Base-by-base conservation (phyloP, 2,329 filamentous ascomycete species). In the Periconia macrospinosa region DNA sequence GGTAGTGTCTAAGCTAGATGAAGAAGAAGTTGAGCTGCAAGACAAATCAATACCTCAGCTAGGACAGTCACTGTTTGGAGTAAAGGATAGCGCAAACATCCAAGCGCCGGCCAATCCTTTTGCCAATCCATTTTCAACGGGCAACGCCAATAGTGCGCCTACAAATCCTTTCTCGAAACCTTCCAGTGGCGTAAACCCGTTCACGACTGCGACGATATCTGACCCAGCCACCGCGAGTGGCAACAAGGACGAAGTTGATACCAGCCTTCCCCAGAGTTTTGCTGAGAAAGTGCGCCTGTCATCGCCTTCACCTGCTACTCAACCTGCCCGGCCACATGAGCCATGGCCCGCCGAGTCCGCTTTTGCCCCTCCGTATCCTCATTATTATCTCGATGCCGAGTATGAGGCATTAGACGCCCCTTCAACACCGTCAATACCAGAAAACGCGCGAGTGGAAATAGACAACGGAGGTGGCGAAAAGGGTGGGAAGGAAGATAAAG, bases 381-480 rank as follows among this genome's bases (percentile, higher is more conserved):
- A 83, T 30, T 89, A 88, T 68, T 90, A 91, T 77, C 81, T 88
- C 47, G 94, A 97, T 63, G 93, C 93, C 48, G 93, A 96, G 68
- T 96, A 91, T 75, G 94, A 99, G 74, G 90, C 89, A 3, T 83
- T 97, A 23, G 90, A 91, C 57, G 71, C 74, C 17, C 68, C 86
- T 61, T 75, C 75, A 10, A 75, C 65, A 2, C 81, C 83, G 0
- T 74, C 75, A 30, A 81, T 82, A 42, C 81, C 76, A 3, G 69
- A 76, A 35, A 78, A 78, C 41, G 73, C 77, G 30, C 77, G 77
- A 50, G 75, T 76, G 50, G 74, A 75, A 43, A 67, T 76, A 19
- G 72, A 71, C 27, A 63, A 62, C 11, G 71, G 71, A 40, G 63
- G 63, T 35, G 58, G 59, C 43, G 59, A 60, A 9, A 65, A 61